Percentiles rank a stretch among this genome's conserved stretches.
These are phyloP conservation scores for Sorghum bicolor DNA, from an alignment of 176 grass and related monocot genomes.

Conservation along the genomic window DNA sequence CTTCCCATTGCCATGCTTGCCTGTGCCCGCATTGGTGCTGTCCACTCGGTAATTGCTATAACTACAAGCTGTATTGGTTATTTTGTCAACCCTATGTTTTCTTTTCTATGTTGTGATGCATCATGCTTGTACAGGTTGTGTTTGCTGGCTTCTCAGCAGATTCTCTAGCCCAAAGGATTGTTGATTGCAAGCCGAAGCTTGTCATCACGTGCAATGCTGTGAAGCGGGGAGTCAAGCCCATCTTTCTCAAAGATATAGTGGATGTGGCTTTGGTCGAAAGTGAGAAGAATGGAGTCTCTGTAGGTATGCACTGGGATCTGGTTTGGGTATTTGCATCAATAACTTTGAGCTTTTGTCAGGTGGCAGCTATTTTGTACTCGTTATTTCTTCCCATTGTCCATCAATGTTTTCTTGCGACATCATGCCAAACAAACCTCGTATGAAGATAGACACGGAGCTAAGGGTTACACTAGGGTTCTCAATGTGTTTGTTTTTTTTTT, in stretches of 20 bases:
- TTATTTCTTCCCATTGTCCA: neutral
- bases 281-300: slow-evolving; percentile 57
- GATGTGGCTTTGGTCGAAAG: slow-evolving; percentile 69
- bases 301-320: slow-evolving; percentile 43
- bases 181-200: slow-evolving; percentile 86
- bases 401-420: neutral
- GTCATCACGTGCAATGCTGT: slow-evolving; percentile 96
- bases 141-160: slow-evolving; percentile 94
- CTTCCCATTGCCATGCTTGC: slow-evolving; percentile 96
- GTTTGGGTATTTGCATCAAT: neutral
- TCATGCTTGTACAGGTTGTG: slow-evolving; percentile 57
- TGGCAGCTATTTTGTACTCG: neutral
- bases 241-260: slow-evolving; percentile 88
- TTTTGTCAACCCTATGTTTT: neutral
- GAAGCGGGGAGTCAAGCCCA: slow-evolving; percentile 63
- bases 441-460: neutral
- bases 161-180: slow-evolving; percentile 81
- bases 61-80: neutral
- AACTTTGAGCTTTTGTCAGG: neutral
- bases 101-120: neutral
- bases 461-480: no score
- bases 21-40: slow-evolving; percentile 86
- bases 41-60: slow-evolving; percentile 73
- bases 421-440: neutral
- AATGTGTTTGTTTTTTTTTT: neutral